A percentile compares a stretch with the other conserved stretches of the same genome.
Conservation (phyloP, 2,329 filamentous ascomycete genomes). For the Scortechinia acanthostroma region DNA sequence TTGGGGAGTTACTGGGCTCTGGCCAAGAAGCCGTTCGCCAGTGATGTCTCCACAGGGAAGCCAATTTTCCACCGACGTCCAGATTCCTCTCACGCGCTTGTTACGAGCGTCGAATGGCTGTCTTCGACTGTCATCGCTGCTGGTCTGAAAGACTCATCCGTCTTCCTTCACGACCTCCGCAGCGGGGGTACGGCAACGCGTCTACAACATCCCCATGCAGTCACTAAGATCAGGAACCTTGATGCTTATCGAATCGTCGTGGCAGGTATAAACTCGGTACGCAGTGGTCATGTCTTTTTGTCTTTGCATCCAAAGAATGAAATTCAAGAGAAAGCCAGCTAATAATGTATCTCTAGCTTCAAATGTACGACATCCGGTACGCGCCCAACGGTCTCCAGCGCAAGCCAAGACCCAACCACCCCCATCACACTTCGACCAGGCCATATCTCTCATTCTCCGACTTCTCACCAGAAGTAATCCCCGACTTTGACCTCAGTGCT, state of each 20-base stretch:
- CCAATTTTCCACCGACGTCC: neutral
- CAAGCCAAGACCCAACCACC: conserved; percentile 12
- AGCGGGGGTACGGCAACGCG: neutral
- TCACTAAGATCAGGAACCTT: neutral
- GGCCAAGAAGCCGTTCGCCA: conserved; percentile 13
- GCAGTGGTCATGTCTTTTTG: too few relatives aligned
- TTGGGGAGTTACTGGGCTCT: conserved; percentile 16
- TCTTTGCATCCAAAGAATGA: neutral
- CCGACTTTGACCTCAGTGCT: conserved; percentile 22
- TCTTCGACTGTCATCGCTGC: conserved; percentile 20
- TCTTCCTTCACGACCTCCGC: neutral
- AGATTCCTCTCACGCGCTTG: neutral
- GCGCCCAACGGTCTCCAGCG: conserved; percentile 10
- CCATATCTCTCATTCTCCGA: conserved; percentile 24
- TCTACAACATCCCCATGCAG: neutral
- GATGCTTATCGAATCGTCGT: neutral
- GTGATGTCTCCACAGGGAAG: neutral
- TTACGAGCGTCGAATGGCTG: conserved; percentile 19
- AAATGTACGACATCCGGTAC: conserved; percentile 29
- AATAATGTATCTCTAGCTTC: too few relatives aligned
- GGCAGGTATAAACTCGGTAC: conserved; percentile 6
- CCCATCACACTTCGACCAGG: conserved; percentile 15
- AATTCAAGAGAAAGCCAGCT: too few relatives aligned
- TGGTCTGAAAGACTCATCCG: conserved; percentile 19
- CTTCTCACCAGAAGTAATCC: conserved; percentile 14